These are phyloP conservation scores for Sporothrix sp. DNA, from an alignment of 2,329 filamentous ascomycete species.

Conservation along the genomic window DNA sequence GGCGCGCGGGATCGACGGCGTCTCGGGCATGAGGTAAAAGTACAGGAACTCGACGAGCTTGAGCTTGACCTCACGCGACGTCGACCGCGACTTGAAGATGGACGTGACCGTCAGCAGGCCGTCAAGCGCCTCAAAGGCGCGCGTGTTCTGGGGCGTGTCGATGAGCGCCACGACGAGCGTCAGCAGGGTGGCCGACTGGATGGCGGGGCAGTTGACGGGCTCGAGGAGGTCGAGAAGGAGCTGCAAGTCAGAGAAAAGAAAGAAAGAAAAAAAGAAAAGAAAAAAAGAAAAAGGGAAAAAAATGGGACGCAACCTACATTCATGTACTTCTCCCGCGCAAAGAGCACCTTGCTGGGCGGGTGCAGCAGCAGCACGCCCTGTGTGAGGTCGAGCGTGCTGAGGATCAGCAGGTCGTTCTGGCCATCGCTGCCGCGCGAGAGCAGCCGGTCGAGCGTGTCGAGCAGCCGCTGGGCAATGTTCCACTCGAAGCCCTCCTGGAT, in stretches of 20 bases:
- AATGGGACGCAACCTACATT: conserved; percentile 50
- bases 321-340: conserved; percentile 87
- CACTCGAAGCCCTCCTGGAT: conserved; percentile 95
- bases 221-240: conserved; percentile 91
- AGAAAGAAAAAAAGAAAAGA: not conserved
- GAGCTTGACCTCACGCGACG: conserved; percentile 80
- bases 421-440: conserved; percentile 33
- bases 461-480: conserved; percentile 83
- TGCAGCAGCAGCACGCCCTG: conserved; percentile 84
- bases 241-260: conserved; percentile 22
- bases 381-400: conserved; percentile 78
- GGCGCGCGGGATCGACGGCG: conserved; percentile 46
- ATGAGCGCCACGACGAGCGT: conserved; percentile 84
- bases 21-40: conserved; percentile 97
- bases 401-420: conserved; percentile 78
- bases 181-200: conserved; percentile 82
- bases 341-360: conserved; percentile 77
- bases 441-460: conserved; percentile 38
- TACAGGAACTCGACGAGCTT: conserved; percentile 97
- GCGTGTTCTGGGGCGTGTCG: conserved; percentile 76
- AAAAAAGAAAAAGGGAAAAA: not conserved
- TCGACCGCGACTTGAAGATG: conserved; percentile 81
- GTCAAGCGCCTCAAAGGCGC: conserved; percentile 85
- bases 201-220: conserved; percentile 79
- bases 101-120: conserved; percentile 86